Base-by-base conservation (phyloP, 495 filamentous ascomycete genomes). In the Hypomontagnella submonticulosa region DNA sequence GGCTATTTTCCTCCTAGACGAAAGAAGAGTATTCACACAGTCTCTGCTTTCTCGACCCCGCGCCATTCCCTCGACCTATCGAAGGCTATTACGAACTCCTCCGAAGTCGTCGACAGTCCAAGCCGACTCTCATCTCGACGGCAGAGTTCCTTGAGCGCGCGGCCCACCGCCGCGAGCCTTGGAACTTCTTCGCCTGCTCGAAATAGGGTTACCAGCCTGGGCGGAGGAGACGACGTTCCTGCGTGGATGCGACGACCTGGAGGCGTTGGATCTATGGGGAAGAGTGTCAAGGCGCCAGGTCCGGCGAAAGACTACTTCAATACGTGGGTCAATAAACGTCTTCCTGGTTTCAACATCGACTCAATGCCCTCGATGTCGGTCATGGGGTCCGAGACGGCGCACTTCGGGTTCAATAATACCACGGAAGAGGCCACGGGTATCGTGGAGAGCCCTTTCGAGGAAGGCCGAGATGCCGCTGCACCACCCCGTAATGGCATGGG, bases 1-100 rank as follows among this genome's bases (percentile, higher is more conserved):
- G 95, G 94, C 23, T 97, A 93, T 76, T 98, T 97, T 71, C 94
- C 95, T 1, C 92, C 92, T 11, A 86, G 92, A 1, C 85, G 95
- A 69, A 91, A 92, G 82, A 97, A 96, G 81, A 84, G 79, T 63
- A 63, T 79, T 6, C 76, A 85, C 40, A 81, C 84, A 7, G 76
- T 75, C 8, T 87, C 86, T 0, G 77, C 85, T 37, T 57, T 84
- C 13, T 86, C 85, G 16, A 88, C 88, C 5, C 88, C 89, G 4
- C 81, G 85, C 12, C 79, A 77, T n/a, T 90, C 88, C 4, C 67
- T 86, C 19, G 89, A 91, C 43, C 71, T 88, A 50, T 84, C 84
- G 4, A 83, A 69, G 40, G 50, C 65, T 34, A 57, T 72, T 2
- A 60, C 75, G 1, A 71, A 71, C 76, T 71, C 72, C 66, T 72